Evolutionary conservation across 495 filamentous ascomycete species (phyloP).

Genomic region (Aspergillus ostianus): DNA sequence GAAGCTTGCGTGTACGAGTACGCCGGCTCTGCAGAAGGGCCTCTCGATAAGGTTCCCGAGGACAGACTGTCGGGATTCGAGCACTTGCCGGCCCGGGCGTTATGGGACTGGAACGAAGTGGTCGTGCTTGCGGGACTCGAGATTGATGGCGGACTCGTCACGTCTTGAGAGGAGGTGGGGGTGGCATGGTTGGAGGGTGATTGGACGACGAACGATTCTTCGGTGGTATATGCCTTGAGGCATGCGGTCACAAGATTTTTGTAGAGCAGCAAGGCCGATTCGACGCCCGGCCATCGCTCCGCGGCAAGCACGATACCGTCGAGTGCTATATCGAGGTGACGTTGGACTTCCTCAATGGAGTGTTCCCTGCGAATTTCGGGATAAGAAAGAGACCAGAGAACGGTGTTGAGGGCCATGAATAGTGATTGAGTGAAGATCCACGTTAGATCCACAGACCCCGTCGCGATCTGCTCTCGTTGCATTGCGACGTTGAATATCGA

Average conservation of each 20-base stretch:
- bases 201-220: conserved; percentile 62
- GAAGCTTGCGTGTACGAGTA: conserved; percentile 27
- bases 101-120: conserved; percentile 39
- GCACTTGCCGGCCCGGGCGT: conserved; percentile 22
- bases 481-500: conserved; percentile 74
- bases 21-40: conserved; percentile 38
- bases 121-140: conserved; percentile 47
- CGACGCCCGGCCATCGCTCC: conserved; percentile 84
- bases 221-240: conserved; percentile 75
- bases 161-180: conserved; percentile 43
- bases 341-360: conserved; percentile 66
- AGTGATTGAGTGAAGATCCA: conserved; percentile 88
- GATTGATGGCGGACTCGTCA: conserved; percentile 50
- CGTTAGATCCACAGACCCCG: conserved; percentile 73
- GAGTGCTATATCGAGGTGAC: conserved; percentile 65
- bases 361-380: conserved; percentile 72
- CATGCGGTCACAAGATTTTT: conserved; percentile 75
- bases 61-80: conserved; percentile 36
- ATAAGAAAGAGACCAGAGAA: conserved; percentile 87
- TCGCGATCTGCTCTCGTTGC: conserved; percentile 72
- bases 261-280: conserved; percentile 79
- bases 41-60: conserved; percentile 35
- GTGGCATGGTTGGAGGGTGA: conserved; percentile 56
- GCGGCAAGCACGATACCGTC: conserved; percentile 72
- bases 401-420: conserved; percentile 82